Base-by-base conservation (phyloP, 2,329 filamentous ascomycete genomes). In the Ilyonectria destructans region DNA sequence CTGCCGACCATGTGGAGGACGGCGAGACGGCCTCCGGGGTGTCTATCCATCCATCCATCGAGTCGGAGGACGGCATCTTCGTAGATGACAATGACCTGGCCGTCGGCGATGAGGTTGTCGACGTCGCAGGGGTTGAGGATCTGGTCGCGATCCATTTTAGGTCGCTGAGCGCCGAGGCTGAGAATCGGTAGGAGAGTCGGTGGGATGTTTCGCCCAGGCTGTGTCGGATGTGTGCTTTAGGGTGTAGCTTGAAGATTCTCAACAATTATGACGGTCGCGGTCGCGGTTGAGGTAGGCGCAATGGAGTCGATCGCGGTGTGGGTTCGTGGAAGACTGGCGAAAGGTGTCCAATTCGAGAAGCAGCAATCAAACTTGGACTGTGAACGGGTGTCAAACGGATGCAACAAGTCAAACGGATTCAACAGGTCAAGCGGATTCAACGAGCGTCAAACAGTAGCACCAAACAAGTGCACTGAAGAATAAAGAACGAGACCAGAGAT, bases 1-100 rank as follows among this genome's bases (percentile, higher is more conserved):
- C 78, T 73, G 10, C 80, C 80, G 2, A 81, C 78, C 80, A 81
- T 90, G 80, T 91, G 89, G 69, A 87, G 76, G 68, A 91, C 89
- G 21, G 88, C 87, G 29, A 91, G 80, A 15, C 82, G 80, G 35
- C 89, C 89, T 21, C 89, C 89, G 0, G 89, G 89, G 73, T 91
- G 89, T 63, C 80, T 84, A 62, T 85, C 77, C 71, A 90, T 83
- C 89, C 89, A 91, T 49, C 82, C 80, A 73, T 89, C 87, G 43
- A 91, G 85, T 63, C 84, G 82, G 71, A 91, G 80, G 17, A 88
- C 85, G 58, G 81, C 74, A 51, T 87, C 88, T 52, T 90, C 84
- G 70, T 85, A 85, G 62, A 91, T 85, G 71, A 91, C 85, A 62
- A 91, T 85, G 15, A 80, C 83, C 33, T 86, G 82, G 65, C 88